Evolutionary conservation across 2,329 filamentous ascomycete genomes (phyloP).

Genomic region (Ophiosphaerella korrae): DNA sequence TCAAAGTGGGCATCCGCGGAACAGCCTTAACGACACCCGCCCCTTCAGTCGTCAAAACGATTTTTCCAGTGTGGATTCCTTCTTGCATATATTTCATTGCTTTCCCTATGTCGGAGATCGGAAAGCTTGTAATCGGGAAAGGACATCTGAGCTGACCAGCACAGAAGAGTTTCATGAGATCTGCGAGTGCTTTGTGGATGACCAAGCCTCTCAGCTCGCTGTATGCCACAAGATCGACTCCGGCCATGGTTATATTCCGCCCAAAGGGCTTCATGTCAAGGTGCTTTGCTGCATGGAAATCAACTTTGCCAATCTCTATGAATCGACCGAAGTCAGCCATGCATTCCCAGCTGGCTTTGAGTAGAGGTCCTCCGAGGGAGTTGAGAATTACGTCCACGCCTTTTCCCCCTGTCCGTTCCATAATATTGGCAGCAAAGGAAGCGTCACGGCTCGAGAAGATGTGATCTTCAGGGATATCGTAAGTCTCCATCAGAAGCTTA

Average conservation of each 20-base stretch:
- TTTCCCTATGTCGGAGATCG: no score
- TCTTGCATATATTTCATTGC: no score
- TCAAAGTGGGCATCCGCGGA: background rate
- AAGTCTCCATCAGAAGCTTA: constrained; percentile 2
- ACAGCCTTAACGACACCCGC: background rate
- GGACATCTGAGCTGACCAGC: no score
- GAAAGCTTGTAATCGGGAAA: no score
- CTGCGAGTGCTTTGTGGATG: background rate
- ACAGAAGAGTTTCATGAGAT: no score
- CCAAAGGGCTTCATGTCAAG: constrained; percentile 27
- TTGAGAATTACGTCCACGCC: constrained; percentile 44
- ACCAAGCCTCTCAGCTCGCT: no score
- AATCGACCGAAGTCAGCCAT: constrained; percentile 43
- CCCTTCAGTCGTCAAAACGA: no score
- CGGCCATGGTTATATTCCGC: constrained; percentile 11
- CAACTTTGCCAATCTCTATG: constrained; percentile 21
- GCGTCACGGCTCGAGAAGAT: constrained; percentile 33
- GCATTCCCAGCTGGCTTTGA: constrained; percentile 51
- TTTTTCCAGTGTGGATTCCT: no score
- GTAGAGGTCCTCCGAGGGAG: constrained; percentile 25
- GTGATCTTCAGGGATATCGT: constrained; percentile 17
- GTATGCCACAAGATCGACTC: constrained; percentile 6
- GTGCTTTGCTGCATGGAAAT: background rate
- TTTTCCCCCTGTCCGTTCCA: constrained; percentile 14
- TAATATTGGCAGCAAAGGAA: constrained; percentile 21